Evolutionary conservation across 202 grass and related monocot genomes (phyloP), one percentile per base, ranked within the genome.

Genomic region (Schoenoplectus tabernaemontani): DNA sequence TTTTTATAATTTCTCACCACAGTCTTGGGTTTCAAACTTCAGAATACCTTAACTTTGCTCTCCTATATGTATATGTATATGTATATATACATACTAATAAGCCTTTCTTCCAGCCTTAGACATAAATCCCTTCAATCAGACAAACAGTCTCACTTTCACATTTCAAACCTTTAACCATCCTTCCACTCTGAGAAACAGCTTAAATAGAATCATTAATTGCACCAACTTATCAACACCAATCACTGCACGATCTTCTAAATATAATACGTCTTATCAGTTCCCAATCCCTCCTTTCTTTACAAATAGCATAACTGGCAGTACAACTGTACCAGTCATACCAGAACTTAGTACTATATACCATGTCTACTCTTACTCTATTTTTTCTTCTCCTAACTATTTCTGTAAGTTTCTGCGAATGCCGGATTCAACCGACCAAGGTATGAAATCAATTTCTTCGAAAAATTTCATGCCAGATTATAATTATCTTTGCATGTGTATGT

Each of bases 341-440:
- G 47, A 56, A 72, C 7, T 2, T 43, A 72, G 28, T n/a, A n/a
- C n/a, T n/a, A n/a, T 34, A 26, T n/a, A 87, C 12, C 62, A 83
- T 87, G 81, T 75, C 76, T 17, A 26, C 26, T 80, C 22, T 75
- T 63, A 26, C 20, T 47, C 20, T 83, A 24, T 20, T 83, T 60
- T 11, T 83, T 51, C 74, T 87, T 32, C 12, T 75, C 2, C 30
- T 83, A 72, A 64, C 64, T 65, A 50, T 63, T 79, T 87, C 80
- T 8, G 24, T 65, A 48, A 72, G 39, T 33, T 39, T 46, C 54
- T 83, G 74, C 20, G 51, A 72, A 34, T 77, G 50, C 53, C 80
- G 80, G 19, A 48, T 30, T 28, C 72, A 62, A 23, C 54, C 13
- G 7, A 78, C 47, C 19, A 10, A 80, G 66, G 74, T 61, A 58